Evolutionary conservation across 2,329 filamentous ascomycete genomes (phyloP).

Genomic region (Nemania sp.): DNA sequence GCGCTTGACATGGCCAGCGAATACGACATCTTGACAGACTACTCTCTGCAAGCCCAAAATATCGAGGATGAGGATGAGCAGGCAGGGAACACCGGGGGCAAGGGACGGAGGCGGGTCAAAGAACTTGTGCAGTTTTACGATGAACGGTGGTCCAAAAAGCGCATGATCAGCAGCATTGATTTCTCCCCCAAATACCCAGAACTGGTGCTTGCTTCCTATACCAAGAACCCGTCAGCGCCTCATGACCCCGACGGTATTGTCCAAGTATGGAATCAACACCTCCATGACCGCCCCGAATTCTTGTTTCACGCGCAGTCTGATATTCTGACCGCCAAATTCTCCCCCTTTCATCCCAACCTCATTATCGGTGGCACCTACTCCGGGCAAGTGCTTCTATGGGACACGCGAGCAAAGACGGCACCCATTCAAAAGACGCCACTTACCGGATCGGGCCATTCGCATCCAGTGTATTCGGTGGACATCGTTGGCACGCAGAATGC

Average conservation of each 20-base stretch:
- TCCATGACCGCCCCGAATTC: constrained; percentile 93
- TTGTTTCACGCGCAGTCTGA: constrained; percentile 96
- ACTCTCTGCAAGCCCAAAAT: constrained; percentile 78
- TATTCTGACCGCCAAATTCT: constrained; percentile 93
- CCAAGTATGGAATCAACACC: constrained; percentile 95
- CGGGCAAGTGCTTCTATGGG: constrained; percentile 95
- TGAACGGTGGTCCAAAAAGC: constrained; percentile 94
- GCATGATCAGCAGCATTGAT: constrained; percentile 93
- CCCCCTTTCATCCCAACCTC: constrained; percentile 96
- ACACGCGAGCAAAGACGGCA: constrained; percentile 84
- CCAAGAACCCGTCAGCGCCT: constrained; percentile 93
- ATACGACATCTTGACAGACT: constrained; percentile 95
- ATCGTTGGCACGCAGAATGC: constrained; percentile 98
- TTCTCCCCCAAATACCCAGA: constrained; percentile 97
- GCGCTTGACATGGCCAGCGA: constrained; percentile 80
- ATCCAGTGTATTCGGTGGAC: constrained; percentile 92
- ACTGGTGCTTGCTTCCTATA: constrained; percentile 90
- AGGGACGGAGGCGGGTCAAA: constrained; percentile 75
- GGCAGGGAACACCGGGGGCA: constrained; percentile 68
- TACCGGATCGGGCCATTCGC: constrained; percentile 92
- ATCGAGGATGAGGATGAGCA: constrained; percentile 83
- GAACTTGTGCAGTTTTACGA: constrained; percentile 94
- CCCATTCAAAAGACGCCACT: constrained; percentile 96
- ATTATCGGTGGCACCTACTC: constrained; percentile 97
- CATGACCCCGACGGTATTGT: constrained; percentile 92